phyloP scores from a whole-genome alignment of 495 filamentous ascomycete genomes.

The Podospora bellae-mahoneyi region DNA sequence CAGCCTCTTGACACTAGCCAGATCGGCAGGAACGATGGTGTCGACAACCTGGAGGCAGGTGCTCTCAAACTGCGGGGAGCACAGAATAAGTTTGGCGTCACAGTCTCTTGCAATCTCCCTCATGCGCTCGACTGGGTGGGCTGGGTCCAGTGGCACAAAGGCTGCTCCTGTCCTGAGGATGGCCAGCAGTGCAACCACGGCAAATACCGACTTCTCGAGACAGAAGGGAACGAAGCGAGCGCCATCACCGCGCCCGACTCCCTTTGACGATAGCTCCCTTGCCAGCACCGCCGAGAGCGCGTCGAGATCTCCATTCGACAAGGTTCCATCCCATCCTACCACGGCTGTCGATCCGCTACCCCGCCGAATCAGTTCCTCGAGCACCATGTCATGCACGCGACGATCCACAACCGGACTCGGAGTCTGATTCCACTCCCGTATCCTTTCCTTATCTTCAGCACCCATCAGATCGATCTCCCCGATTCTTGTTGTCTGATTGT shows the following conservation, averaged over 20 bases:
- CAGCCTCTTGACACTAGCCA: conserved; percentile 13
- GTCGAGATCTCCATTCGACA: conserved; percentile 25
- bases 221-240: conserved; percentile 40
- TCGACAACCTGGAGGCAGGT: conserved; percentile 15
- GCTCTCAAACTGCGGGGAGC: conserved; percentile 16
- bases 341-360: conserved; percentile 11
- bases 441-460: conserved; percentile 12
- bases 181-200: conserved; percentile 45
- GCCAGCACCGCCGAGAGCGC: conserved; percentile 17
- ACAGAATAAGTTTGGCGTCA: conserved; percentile 26
- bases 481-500: conserved; percentile 12
- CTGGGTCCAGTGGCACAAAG: conserved; percentile 55
- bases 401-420: conserved; percentile 33
- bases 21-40: conserved; percentile 16
- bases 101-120: conserved; percentile 29
- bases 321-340: conserved; percentile 23
- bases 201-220: conserved; percentile 49
- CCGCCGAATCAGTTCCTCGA: conserved; percentile 32
- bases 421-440: conserved; percentile 27
- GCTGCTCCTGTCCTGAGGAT: conserved; percentile 46
- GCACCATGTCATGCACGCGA: conserved; percentile 53
- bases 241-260: conserved; percentile 21
- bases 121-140: conserved; percentile 53
- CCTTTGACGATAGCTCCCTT: conserved; percentile 18
- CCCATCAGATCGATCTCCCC: conserved; percentile 25